Conservation (phyloP, 805 yeast species). For the Candida loeiensis region DNA sequence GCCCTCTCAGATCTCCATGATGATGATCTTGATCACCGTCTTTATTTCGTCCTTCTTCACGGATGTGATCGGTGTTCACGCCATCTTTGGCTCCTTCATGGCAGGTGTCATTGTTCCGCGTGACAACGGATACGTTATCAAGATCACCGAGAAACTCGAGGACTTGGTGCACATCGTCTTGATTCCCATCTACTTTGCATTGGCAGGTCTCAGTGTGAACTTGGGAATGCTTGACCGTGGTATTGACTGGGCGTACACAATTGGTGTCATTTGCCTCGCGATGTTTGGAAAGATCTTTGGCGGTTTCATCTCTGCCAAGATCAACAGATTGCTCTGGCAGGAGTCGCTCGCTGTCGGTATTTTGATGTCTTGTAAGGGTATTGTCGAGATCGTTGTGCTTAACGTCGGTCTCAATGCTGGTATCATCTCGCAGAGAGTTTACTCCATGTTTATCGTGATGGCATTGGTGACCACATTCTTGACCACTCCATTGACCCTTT, state of each 20-base stretch:
- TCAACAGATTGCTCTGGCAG: conserved; percentile 64
- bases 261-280: conserved; percentile 67
- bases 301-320: conserved; percentile 60
- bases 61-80: conserved; percentile 81
- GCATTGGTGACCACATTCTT: conserved; percentile 72
- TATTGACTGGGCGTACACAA: conserved; percentile 72
- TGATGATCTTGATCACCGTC: conserved; percentile 52
- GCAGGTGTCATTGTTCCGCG: conserved; percentile 74
- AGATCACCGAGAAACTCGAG: conserved; percentile 70
- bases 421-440: conserved; percentile 60
- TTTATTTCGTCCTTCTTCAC: conserved; percentile 73
- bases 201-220: conserved; percentile 72
- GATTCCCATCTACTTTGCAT: conserved; percentile 75
- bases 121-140: conserved; percentile 68
- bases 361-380: conserved; percentile 85
- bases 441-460: conserved; percentile 82
- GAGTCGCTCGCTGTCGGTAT: conserved; percentile 76
- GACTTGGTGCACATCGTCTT: conserved; percentile 69
- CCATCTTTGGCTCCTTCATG: conserved; percentile 82
- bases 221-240: conserved; percentile 62
- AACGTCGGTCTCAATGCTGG: conserved; percentile 70
- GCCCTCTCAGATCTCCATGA: conserved; percentile 60
- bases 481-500: conserved; percentile 72
- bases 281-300: conserved; percentile 65
- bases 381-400: conserved; percentile 77